Conservation (phyloP, 495 filamentous ascomycete species). For the Neurospora africana region DNA sequence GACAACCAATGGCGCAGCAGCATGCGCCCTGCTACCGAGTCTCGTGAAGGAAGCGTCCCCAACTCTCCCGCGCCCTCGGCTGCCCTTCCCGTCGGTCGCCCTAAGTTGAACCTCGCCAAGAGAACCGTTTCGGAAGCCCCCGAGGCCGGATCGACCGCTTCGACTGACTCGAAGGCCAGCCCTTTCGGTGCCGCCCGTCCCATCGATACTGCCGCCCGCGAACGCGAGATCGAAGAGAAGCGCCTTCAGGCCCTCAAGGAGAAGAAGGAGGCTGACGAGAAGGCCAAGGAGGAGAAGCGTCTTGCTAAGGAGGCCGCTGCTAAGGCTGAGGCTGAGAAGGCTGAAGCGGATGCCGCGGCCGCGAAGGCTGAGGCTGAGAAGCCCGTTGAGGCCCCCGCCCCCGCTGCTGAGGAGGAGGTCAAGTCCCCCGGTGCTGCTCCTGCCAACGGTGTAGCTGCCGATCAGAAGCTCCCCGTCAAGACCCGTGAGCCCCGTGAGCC, state of each 20-base stretch:
- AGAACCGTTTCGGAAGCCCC: conserved; percentile 70
- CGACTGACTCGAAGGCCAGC: conserved; percentile 63
- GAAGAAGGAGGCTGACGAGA: conserved; percentile 84
- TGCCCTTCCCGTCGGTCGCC: conserved; percentile 50
- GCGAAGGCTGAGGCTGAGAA: conserved; percentile 16
- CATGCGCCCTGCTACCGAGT: conserved; percentile 55
- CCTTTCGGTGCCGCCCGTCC: conserved; percentile 86
- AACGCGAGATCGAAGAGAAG: conserved; percentile 85
- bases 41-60: conserved; percentile 50
- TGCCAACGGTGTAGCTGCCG: conserved; percentile 15
- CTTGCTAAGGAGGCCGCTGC: conserved; percentile 53
- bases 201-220: conserved; percentile 78
- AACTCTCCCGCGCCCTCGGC: conserved; percentile 49
- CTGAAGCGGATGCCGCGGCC: conserved; percentile 12
- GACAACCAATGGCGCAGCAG: conserved; percentile 77
- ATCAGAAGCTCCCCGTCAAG: conserved; percentile 23
- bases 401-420: conserved; percentile 14
- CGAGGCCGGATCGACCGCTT: conserved; percentile 6
- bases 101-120: conserved; percentile 75
- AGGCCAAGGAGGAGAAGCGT: conserved; percentile 63
- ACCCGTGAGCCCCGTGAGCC: conserved; percentile 19
- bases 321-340: conserved; percentile 44
- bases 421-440: conserved; percentile 12
- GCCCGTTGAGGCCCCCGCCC: conserved; percentile 17
- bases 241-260: conserved; percentile 58